phyloP scores from a whole-genome alignment of 2,329 filamentous ascomycete species.

The Rutstroemia sydowiana region DNA sequence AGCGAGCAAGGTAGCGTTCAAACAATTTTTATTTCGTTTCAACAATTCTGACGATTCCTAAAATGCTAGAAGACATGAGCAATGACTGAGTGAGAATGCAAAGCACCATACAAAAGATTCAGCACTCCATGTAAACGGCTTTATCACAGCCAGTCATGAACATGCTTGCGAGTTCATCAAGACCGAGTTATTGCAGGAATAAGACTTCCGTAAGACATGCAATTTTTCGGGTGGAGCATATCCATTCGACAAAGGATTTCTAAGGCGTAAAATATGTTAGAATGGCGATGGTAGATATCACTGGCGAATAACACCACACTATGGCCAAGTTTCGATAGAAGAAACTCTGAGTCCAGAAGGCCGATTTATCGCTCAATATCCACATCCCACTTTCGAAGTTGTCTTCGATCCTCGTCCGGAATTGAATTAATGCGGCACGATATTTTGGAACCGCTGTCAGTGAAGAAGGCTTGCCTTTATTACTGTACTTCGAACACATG shows the following conservation, averaged over 20 bases:
- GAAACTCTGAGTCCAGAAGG: slow-evolving; percentile 19
- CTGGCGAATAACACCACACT: slow-evolving; percentile 20
- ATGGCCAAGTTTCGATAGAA: slow-evolving; percentile 17
- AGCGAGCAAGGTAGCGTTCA: too few species aligned
- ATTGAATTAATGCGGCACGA: slow-evolving; percentile 30
- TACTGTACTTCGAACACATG: slow-evolving; percentile 20
- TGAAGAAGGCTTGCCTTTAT: slow-evolving; percentile 18
- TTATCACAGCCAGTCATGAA: too few species aligned
- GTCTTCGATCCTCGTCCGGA: slow-evolving; percentile 13
- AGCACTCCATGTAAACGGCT: too few species aligned
- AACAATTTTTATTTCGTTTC: too few species aligned
- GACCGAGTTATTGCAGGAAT: slow-evolving; percentile 23
- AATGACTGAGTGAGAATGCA: too few species aligned
- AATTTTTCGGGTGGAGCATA: slow-evolving; percentile 16
- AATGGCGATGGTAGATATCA: slow-evolving; percentile 21
- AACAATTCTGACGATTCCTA: too few species aligned
- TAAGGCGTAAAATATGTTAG: slow-evolving; percentile 31
- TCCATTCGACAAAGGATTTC: slow-evolving; percentile 60
- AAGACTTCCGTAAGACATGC: slow-evolving; percentile 15
- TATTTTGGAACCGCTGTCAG: slow-evolving; percentile 20
- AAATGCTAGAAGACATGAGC: too few species aligned
- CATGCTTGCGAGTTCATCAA: slow-evolving; percentile 18
- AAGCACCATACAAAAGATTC: too few species aligned
- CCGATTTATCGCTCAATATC: slow-evolving; percentile 20
- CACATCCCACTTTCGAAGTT: slow-evolving; percentile 18